Evolutionary conservation across 2,329 filamentous ascomycete species (phyloP), one percentile per base, ranked within the genome.

Genomic region (Macrophomina tecta): DNA sequence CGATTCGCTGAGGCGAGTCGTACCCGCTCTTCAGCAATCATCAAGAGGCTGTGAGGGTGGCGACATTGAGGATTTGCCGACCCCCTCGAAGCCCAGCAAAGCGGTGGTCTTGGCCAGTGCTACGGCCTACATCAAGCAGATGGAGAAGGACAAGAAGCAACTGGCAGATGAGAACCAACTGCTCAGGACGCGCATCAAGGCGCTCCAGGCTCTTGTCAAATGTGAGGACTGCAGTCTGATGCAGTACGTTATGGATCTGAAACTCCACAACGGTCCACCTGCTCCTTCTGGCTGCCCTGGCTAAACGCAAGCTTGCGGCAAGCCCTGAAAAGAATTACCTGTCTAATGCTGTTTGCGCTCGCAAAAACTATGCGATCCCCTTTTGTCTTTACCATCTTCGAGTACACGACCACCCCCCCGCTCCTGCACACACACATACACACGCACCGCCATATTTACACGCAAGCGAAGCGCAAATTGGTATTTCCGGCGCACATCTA

Each of bases 81-180:
- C 79, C 1, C 77, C 80, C 12, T 78, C 77, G 4, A 80, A 81
- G 67, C 73, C 81, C 8, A 78, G 75, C 68, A 83, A 82, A 70
- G 80, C 81, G n/a, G 79, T 82, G 62, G 80, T 83, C 62, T 75
- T 83, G 36, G 80, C 80, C 9, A 81, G 78, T 1, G 81, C 81
- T 23, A 81, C 80, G 28, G 78, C 80, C 9, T 80, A 82, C 72
- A 82, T 83, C 73, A 80, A 82, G 71, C 78, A 81, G 67, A 75
- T 81, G 68, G 79, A 82, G 68, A 78, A 77, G 34, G 80, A 82
- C 65, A 78, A 79, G 72, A 76, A 78, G 67, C 71, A 70, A 18
- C 69, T 81, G 6, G 72, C 75, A 1, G 77, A 81, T 9, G 78
- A 80, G 68, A 80, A 81, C 38, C 72, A 75, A 56, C 64, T 76